A percentile compares a stretch with the other conserved stretches of the same genome.
These are phyloP conservation scores for Haplosporangium gracile DNA, from an alignment of 192 early-diverging fungal species.

Conservation along the genomic window DNA sequence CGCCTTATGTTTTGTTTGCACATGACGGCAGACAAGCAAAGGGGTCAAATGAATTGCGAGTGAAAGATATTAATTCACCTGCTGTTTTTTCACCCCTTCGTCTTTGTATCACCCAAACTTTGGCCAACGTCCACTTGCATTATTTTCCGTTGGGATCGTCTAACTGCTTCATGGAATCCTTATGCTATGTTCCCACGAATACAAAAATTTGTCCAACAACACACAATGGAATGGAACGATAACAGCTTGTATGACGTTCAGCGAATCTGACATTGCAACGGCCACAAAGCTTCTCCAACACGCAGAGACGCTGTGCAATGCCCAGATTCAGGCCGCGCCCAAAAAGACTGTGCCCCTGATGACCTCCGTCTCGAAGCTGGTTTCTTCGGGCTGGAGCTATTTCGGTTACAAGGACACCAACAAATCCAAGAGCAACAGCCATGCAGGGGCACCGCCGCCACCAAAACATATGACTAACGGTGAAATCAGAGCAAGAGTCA, in stretches of 20 bases:
- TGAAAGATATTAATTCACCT: background rate
- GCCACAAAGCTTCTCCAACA: slow-evolving; percentile 57
- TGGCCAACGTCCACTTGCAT: too few species aligned
- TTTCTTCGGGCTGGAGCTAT: slow-evolving; percentile 52
- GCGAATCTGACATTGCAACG: slow-evolving; percentile 59
- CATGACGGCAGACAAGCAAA: background rate
- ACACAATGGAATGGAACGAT: background rate
- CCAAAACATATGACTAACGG: slow-evolving; percentile 64
- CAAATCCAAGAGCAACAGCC: slow-evolving; percentile 18
- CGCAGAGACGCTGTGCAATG: slow-evolving; percentile 58
- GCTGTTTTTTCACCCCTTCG: background rate
- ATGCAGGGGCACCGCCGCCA: slow-evolving; percentile 38
- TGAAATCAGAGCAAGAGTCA: slow-evolving; percentile 63
- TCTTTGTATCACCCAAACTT: background rate
- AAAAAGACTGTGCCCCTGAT: slow-evolving; percentile 53
- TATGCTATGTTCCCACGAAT: background rate
- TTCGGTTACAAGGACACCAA: slow-evolving; percentile 51
- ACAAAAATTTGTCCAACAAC: background rate
- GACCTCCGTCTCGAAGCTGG: slow-evolving; percentile 58
- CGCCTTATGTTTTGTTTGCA: background rate
- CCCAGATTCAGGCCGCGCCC: slow-evolving; percentile 64
- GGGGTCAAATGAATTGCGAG: background rate
- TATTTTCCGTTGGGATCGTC: background rate
- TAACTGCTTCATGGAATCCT: background rate
- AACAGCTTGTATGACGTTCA: slow-evolving; percentile 61